These are phyloP conservation scores for Solanum dulcamara DNA, from an alignment of 257 asterid species.

Conservation along the genomic window DNA sequence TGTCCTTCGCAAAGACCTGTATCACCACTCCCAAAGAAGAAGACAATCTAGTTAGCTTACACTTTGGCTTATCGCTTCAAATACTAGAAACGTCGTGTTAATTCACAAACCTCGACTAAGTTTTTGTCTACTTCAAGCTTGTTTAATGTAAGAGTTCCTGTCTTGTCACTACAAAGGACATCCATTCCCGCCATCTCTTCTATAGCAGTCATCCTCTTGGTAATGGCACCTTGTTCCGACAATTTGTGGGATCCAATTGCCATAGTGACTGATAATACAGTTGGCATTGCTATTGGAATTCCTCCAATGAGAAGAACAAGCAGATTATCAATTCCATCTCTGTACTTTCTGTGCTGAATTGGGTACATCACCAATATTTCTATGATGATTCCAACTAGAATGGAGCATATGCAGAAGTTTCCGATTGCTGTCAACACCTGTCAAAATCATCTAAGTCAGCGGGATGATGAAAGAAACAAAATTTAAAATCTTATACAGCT, in stretches of 20 bases:
- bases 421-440: slow-evolving; percentile 81
- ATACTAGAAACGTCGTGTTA: background rate
- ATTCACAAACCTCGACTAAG: slow-evolving; percentile 35
- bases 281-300: slow-evolving; percentile 83
- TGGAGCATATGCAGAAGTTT: slow-evolving; percentile 75
- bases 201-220: slow-evolving; percentile 83
- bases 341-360: slow-evolving; percentile 35
- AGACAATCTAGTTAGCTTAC: background rate
- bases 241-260: slow-evolving; percentile 78
- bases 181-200: slow-evolving; percentile 94
- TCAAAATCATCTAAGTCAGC: background rate
- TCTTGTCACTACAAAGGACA: slow-evolving; percentile 75
- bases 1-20: slow-evolving; percentile 29
- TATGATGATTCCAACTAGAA: slow-evolving; percentile 45
- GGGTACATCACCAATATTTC: slow-evolving; percentile 61
- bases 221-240: slow-evolving; percentile 75
- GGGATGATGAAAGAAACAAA: background rate
- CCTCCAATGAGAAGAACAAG: slow-evolving; percentile 70
- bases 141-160: slow-evolving; percentile 73
- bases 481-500: background rate
- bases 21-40: background rate
- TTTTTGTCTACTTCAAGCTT: slow-evolving; percentile 56
- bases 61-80: background rate
- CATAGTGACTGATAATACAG: slow-evolving; percentile 74
- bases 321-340: slow-evolving; percentile 55